Evolutionary conservation across 148 eudicot genomes (phyloP).

Genomic region (Pouteria glomerata): DNA sequence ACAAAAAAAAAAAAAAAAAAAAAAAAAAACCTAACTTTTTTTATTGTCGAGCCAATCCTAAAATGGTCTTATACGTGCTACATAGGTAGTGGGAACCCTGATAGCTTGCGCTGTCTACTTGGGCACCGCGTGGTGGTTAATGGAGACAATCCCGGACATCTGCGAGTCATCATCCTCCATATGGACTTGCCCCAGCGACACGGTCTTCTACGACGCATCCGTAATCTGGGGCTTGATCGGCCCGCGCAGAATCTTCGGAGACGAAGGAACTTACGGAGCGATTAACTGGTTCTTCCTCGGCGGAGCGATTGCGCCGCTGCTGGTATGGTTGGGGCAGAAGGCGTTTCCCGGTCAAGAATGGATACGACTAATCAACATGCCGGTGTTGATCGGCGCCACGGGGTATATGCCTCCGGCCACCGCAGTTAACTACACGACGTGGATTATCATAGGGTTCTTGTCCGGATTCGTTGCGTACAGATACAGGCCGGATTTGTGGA

Average conservation of each 20-base stretch:
- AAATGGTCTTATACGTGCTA: too few relatives aligned
- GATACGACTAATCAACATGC: conserved; percentile 91
- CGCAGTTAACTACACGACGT: conserved; percentile 82
- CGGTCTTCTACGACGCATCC: conserved; percentile 88
- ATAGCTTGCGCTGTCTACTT: conserved; percentile 68
- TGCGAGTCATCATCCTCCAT: conserved; percentile 51
- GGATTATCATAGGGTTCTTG: conserved; percentile 76
- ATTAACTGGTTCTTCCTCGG: conserved; percentile 83
- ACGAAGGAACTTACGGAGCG: conserved; percentile 60
- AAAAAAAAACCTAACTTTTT: too few relatives aligned
- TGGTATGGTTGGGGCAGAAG: conserved; percentile 75
- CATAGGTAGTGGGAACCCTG: conserved; percentile 69
- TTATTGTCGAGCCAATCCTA: too few relatives aligned
- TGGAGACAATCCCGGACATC: conserved; percentile 84
- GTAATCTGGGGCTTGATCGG: conserved; percentile 95
- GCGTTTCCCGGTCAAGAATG: conserved; percentile 76
- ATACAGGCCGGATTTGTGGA: conserved; percentile 82
- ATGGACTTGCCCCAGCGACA: conserved; percentile 92
- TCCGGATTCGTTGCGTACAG: conserved; percentile 77
- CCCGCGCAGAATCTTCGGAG: conserved; percentile 78
- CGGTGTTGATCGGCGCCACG: conserved; percentile 72
- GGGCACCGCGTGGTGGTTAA: conserved; percentile 91
- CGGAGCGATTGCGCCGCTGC: conserved; percentile 78
- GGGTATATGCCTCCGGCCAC: conserved; percentile 90
- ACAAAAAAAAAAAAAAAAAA: too few relatives aligned